Evolutionary conservation across 192 early-diverging fungal species (phyloP).

Genomic region (Haplosporangium gracile): DNA sequence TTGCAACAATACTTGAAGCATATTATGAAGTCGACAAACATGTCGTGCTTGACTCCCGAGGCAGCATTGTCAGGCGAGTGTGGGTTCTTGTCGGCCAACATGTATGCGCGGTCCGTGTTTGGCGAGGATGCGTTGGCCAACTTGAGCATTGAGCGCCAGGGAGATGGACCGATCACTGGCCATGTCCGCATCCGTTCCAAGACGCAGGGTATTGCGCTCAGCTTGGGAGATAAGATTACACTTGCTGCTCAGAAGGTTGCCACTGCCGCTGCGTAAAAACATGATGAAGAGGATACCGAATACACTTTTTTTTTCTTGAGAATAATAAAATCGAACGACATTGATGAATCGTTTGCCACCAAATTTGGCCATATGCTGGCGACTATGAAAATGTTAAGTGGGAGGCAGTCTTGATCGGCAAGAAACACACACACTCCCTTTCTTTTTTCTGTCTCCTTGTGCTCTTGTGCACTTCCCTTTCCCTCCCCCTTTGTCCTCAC

Average conservation of each 20-base stretch:
- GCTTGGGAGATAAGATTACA: conserved; percentile 88
- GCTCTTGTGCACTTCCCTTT: too few relatives aligned
- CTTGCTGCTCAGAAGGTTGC: conserved; percentile 64
- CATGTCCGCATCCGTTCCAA: conserved; percentile 98
- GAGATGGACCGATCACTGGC: conserved; percentile 84
- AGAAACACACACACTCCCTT: too few relatives aligned
- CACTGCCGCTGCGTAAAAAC: conserved; percentile 34
- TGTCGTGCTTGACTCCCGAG: conserved; percentile 98
- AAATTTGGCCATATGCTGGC: too few relatives aligned
- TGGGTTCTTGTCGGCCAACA: conserved; percentile 97
- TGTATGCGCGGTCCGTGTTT: conserved; percentile 97
- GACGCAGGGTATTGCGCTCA: conserved; percentile 98
- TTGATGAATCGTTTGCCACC: too few relatives aligned
- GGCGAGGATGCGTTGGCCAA: conserved; percentile 99
- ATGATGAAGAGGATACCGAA: not conserved
- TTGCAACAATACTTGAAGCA: conserved; percentile 90
- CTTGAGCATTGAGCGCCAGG: conserved; percentile 90
- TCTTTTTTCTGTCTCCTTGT: too few relatives aligned
- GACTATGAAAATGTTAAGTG: too few relatives aligned
- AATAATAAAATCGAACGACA: not conserved
- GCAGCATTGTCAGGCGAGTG: conserved; percentile 93
- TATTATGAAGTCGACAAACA: conserved; percentile 96
- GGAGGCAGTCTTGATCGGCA: too few relatives aligned
- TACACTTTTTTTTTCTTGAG: not conserved
- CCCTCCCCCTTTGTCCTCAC: not conserved